Evolutionary conservation across 805 yeast species (phyloP).

Genomic region (Blastobotrys attinorum): DNA sequence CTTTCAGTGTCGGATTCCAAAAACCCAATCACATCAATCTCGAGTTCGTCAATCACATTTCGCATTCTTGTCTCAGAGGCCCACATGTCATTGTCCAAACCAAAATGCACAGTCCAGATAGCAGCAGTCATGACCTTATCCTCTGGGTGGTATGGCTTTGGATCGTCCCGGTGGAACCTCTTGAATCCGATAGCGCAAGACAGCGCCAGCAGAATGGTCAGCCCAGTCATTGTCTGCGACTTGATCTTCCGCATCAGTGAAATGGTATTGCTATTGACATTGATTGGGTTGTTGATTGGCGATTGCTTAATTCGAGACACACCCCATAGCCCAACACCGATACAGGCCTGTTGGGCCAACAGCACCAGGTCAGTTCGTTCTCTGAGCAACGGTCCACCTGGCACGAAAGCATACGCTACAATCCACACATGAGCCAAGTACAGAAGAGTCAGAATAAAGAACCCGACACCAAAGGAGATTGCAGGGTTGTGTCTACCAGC

Average conservation of each 20-base stretch:
- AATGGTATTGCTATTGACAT: slow-evolving; percentile 12
- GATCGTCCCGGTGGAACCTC: slow-evolving; percentile 53
- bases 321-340: slow-evolving; percentile 46
- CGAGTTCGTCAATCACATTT: slow-evolving; percentile 73
- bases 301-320: slow-evolving; percentile 16
- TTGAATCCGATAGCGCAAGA: slow-evolving; percentile 46
- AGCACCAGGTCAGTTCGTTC: slow-evolving; percentile 81
- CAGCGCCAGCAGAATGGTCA: slow-evolving; percentile 36
- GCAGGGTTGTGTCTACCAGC: slow-evolving; percentile 51
- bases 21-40: slow-evolving; percentile 84
- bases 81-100: slow-evolving; percentile 97
- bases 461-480: slow-evolving; percentile 31
- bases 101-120: slow-evolving; percentile 97
- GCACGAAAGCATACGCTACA: slow-evolving; percentile 97
- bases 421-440: slow-evolving; percentile 88
- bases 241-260: slow-evolving; percentile 20
- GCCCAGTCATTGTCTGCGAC: slow-evolving; percentile 19
- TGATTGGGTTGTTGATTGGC: slow-evolving; percentile 11
- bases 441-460: slow-evolving; percentile 44
- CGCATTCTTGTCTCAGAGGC: slow-evolving; percentile 87
- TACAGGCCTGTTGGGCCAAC: slow-evolving; percentile 42
- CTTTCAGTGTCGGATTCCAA: slow-evolving; percentile 92
- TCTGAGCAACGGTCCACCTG: slow-evolving; percentile 80
- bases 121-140: slow-evolving; percentile 82
- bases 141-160: slow-evolving; percentile 61